Percentiles rank a stretch among this genome's conserved stretches.
phyloP scores from a whole-genome alignment of 305 asterid genomes.

The Solanum hybrid region DNA sequence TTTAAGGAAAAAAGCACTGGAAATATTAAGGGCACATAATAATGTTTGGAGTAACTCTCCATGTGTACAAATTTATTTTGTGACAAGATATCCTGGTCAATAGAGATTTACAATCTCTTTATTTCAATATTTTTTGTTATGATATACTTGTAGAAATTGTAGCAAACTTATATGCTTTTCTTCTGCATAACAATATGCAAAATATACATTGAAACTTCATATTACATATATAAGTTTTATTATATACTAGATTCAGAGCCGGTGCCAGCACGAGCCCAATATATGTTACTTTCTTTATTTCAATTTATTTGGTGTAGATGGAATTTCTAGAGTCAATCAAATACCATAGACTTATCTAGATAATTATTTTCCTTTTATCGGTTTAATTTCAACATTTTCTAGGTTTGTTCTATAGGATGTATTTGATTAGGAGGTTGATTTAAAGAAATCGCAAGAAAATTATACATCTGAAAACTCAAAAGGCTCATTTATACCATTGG shows the following conservation, averaged over 20 bases:
- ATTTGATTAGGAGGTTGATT: not conserved
- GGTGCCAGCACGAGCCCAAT: not conserved
- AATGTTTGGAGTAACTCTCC: constrained; percentile 70
- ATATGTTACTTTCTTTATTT: too few relatives aligned
- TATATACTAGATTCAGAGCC: not conserved
- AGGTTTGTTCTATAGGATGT: not conserved
- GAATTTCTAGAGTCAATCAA: not conserved
- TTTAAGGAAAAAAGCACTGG: constrained; percentile 68
- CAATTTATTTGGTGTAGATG: not conserved
- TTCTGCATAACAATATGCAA: not conserved
- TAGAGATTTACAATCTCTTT: not conserved
- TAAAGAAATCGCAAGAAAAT: not conserved
- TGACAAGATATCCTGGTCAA: constrained; percentile 41
- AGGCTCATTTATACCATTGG: not conserved
- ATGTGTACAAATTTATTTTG: constrained; percentile 67
- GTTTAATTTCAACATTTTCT: not conserved
- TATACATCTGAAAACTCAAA: not conserved
- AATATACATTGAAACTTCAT: not conserved
- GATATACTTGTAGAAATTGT: not conserved
- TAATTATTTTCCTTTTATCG: not conserved
- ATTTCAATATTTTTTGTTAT: not conserved
- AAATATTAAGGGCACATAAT: constrained; percentile 62
- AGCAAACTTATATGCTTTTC: not conserved
- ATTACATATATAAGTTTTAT: not conserved
- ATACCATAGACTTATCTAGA: not conserved